Evolutionary conservation across 371 early-diverging fungal species (phyloP).

Genomic region (Mortierella sp.): DNA sequence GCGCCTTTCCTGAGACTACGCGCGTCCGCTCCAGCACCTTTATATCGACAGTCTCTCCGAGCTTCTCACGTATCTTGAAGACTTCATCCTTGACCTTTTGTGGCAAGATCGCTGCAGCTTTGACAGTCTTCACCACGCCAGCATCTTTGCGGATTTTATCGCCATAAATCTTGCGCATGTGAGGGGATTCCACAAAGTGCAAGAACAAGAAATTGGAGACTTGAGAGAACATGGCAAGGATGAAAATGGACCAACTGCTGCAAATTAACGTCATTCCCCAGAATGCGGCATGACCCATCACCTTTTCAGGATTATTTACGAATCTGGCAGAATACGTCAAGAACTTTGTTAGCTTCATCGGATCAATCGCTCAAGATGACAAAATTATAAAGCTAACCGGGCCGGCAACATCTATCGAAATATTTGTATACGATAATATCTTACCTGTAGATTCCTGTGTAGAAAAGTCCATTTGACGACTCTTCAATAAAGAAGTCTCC

Average conservation of each 20-base stretch:
- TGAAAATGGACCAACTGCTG: slow-evolving; percentile 80
- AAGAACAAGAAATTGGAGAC: slow-evolving; percentile 82
- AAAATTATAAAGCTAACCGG: neutral
- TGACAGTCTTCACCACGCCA: slow-evolving; percentile 76
- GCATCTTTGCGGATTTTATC: slow-evolving; percentile 81
- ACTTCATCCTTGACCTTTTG: slow-evolving; percentile 64
- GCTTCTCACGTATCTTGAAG: slow-evolving; percentile 39
- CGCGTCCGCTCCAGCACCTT: slow-evolving; percentile 70
- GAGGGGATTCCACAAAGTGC: slow-evolving; percentile 82
- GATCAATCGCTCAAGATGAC: neutral
- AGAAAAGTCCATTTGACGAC: slow-evolving; percentile 70
- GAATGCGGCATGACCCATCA: slow-evolving; percentile 89
- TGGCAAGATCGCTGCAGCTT: slow-evolving; percentile 57
- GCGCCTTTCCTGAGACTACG: slow-evolving; percentile 71
- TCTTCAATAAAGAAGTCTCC: slow-evolving; percentile 90
- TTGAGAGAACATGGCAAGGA: slow-evolving; percentile 87
- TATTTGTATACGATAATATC: neutral
- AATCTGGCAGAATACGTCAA: slow-evolving; percentile 60
- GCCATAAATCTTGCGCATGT: slow-evolving; percentile 84
- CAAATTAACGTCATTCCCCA: slow-evolving; percentile 92
- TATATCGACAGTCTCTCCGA: slow-evolving; percentile 51
- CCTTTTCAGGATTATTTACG: slow-evolving; percentile 92
- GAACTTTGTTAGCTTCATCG: slow-evolving; percentile 9
- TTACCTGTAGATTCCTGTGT: slow-evolving; percentile 89
- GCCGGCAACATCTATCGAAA: too few species aligned